Percentiles rank a stretch among this genome's conserved stretches.
These are phyloP conservation scores for Helotiales sp. DNA, from an alignment of 2,329 filamentous ascomycete species.

Conservation along the genomic window DNA sequence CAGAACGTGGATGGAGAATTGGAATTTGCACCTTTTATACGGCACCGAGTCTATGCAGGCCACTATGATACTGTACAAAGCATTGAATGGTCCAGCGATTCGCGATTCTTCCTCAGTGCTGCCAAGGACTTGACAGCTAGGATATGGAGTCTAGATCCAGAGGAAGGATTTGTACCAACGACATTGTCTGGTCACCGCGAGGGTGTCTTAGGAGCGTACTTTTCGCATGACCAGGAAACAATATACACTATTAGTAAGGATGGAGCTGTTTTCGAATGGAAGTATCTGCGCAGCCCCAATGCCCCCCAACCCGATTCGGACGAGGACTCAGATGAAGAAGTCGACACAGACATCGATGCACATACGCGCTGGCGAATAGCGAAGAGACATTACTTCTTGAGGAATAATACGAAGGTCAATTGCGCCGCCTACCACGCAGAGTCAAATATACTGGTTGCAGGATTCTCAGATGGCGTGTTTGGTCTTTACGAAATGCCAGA, in stretches of 20 bases:
- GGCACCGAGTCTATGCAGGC: constrained; percentile 80
- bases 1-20: constrained; percentile 76
- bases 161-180: constrained; percentile 87
- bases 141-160: constrained; percentile 89
- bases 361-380: constrained; percentile 88
- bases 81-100: constrained; percentile 95
- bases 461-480: constrained; percentile 93
- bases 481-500: constrained; percentile 93
- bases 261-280: constrained; percentile 94
- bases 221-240: constrained; percentile 89
- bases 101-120: constrained; percentile 88
- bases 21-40: constrained; percentile 92
- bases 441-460: constrained; percentile 90
- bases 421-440: constrained; percentile 88
- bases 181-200: constrained; percentile 90
- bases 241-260: constrained; percentile 98
- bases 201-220: constrained; percentile 91
- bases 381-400: constrained; percentile 92
- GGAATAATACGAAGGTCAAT: constrained; percentile 80
- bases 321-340: constrained; percentile 60
- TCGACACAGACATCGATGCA: constrained; percentile 56
- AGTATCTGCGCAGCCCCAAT: constrained; percentile 67
- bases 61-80: constrained; percentile 86
- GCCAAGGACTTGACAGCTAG: constrained; percentile 90
- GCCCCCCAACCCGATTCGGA: constrained; percentile 49